Conservation (phyloP, 768 basidiomycete genomes). For the Chalciporus sphaerocephalus region DNA sequence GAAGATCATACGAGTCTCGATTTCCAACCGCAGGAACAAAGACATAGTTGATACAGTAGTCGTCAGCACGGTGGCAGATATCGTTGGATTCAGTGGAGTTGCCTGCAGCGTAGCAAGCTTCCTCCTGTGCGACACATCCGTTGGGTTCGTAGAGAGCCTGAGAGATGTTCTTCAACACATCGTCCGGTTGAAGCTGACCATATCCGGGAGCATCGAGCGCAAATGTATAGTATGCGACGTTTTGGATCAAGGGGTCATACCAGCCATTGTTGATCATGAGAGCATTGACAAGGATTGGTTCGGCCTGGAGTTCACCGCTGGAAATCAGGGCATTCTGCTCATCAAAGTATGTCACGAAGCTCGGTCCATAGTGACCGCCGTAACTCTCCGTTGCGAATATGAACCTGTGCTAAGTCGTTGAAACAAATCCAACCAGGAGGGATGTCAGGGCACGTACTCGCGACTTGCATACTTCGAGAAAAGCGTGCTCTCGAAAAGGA, state of each 20-base stretch:
- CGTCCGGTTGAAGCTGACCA: constrained; percentile 52
- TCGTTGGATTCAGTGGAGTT: constrained; percentile 40
- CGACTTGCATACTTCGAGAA: constrained; percentile 50
- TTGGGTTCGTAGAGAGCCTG: constrained; percentile 41
- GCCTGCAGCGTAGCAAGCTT: constrained; percentile 55
- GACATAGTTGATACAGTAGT: constrained; percentile 55
- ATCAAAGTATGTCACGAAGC: constrained; percentile 61
- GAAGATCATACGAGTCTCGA: constrained; percentile 52
- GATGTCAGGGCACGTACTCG: constrained; percentile 38
- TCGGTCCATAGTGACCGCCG: constrained; percentile 64
- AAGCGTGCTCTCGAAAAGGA: constrained; percentile 52
- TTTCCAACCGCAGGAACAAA: constrained; percentile 49
- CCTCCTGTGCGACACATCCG: constrained; percentile 54
- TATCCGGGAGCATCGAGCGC: constrained; percentile 62
- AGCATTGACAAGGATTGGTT: constrained; percentile 50
- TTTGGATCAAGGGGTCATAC: constrained; percentile 63
- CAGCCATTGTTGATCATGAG: constrained; percentile 68
- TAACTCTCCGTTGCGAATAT: constrained; percentile 65
- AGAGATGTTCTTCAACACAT: constrained; percentile 45
- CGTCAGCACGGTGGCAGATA: constrained; percentile 48
- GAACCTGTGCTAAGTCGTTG: constrained; percentile 37
- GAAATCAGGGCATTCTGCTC: constrained; percentile 54
- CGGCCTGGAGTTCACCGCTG: constrained; percentile 42
- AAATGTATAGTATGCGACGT: constrained; percentile 56
- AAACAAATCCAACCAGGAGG: neutral